Base-by-base conservation (phyloP, 2,329 filamentous ascomycete genomes). In the Trichoderma koningiopsis region DNA sequence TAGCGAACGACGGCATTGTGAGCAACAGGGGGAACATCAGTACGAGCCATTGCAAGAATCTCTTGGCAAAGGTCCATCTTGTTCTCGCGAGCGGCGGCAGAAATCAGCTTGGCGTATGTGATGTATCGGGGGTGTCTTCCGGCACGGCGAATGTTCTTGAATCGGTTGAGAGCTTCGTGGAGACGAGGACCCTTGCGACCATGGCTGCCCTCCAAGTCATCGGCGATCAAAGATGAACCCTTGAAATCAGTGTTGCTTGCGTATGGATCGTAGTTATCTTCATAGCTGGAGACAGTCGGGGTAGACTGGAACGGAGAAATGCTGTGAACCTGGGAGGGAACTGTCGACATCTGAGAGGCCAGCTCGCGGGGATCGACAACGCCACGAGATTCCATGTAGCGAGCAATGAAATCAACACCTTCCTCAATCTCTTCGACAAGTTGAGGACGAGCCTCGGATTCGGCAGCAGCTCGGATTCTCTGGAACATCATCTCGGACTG, bases 21-120 rank as follows among this genome's bases (percentile, higher is more conserved):
- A 53, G 90, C 86, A 71, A 95, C 85, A 40, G 95, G 87, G 59
- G 96, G 96, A 70, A 98, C 89, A 78, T 99, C 96, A 69, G 90
- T 87, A 74, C 93, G 91, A 14, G 96, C 96, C 88, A 97, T 96
- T 73, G 88, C 89, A 37, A 97, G 86, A 63, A 99, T 92, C 72
- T 98, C 94, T 72, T 94, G 88, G 76, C 93, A 94, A 59, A 96
- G 81, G 64, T 92, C 91, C 80, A 93, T 88, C 76, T 94, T 93
- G 76, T 92, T 88, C 72, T 94, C 91, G 76, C 95, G 93, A 66
- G 94, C 93, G 72, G 95, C 94, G 70, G 93, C 92, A 59, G 91
- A 90, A 76, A 99, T 97, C 73, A 99, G 85, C 86, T 97, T 98
- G 61, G 94, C 94, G 75, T 98, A 97, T 1, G 94, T 97, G 79